A percentile compares a stretch with the other conserved stretches of the same genome.
Conservation (phyloP, 2,329 filamentous ascomycete species). For the Colletotrichum brevisporum region DNA sequence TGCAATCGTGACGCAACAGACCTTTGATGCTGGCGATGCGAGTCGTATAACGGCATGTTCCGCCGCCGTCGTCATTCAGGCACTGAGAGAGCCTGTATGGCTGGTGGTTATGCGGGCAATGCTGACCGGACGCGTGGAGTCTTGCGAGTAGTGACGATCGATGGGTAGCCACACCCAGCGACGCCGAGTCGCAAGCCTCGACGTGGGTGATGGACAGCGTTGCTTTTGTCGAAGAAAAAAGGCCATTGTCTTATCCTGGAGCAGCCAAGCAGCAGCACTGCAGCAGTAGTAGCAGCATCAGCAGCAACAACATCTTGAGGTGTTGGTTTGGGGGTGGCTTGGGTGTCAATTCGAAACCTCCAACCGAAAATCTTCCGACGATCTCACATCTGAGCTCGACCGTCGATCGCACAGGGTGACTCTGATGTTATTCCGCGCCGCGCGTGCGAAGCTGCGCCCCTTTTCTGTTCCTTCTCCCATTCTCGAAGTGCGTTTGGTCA, state of each 20-base stretch:
- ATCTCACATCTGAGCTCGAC: constrained; percentile 26
- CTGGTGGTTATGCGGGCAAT: not conserved
- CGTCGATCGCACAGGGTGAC: constrained; percentile 11
- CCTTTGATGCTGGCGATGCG: not conserved
- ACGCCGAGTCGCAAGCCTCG: not conserved
- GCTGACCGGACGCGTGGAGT: not conserved
- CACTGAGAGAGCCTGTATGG: not conserved
- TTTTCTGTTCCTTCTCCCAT: not conserved
- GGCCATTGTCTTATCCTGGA: not conserved
- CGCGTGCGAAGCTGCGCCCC: constrained; percentile 10
- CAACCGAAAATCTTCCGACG: constrained; percentile 4
- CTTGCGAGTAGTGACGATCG: not conserved
- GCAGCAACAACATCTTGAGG: not conserved
- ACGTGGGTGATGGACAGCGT: not conserved
- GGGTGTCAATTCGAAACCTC: constrained; percentile 13
- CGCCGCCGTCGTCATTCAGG: not conserved
- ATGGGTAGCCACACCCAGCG: not conserved
- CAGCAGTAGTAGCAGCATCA: too few relatives aligned
- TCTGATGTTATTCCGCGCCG: not conserved
- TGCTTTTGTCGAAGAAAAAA: not conserved
- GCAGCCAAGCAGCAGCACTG: not conserved
- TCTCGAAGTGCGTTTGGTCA: constrained; percentile 22
- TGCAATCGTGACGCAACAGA: constrained; percentile 16
- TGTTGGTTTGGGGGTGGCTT: not conserved
- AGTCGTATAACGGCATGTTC: not conserved